A percentile compares a stretch with the other conserved stretches of the same genome.
phyloP scores from a whole-genome alignment of 306 rosid genomes.

The Pyrus pyrifolia region DNA sequence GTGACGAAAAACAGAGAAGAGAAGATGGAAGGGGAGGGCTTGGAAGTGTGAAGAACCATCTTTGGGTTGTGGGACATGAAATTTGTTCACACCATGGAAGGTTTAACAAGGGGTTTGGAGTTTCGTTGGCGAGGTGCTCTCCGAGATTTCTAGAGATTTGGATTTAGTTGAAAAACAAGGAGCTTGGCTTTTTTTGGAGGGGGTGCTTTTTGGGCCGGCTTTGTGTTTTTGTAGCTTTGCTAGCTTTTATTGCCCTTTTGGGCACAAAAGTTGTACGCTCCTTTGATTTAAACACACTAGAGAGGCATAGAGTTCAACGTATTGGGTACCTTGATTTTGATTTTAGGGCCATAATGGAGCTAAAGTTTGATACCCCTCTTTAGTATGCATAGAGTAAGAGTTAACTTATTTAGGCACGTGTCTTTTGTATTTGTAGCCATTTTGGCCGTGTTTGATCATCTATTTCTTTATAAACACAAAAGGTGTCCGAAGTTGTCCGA shows the following conservation, averaged over 20 bases:
- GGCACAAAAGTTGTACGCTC: background rate
- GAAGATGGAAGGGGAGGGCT: conserved; percentile 1
- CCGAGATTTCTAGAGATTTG: background rate
- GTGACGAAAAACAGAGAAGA: conserved; percentile 13
- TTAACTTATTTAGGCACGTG: background rate
- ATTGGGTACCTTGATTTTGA: background rate
- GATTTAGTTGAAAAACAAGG: background rate
- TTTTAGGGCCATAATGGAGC: too few relatives aligned
- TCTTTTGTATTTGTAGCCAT: background rate
- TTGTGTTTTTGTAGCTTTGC: background rate
- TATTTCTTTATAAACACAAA: too few relatives aligned
- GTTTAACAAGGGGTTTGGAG: background rate
- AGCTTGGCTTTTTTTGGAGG: background rate
- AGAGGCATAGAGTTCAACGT: background rate
- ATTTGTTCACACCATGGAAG: background rate
- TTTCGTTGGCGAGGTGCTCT: background rate
- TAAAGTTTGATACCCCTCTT: too few relatives aligned
- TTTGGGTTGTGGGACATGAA: conserved; percentile 4
- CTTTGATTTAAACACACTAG: background rate
- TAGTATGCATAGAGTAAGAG: background rate
- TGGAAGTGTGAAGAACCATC: conserved; percentile 36
- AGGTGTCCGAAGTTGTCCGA: too few relatives aligned
- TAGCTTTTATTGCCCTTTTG: background rate
- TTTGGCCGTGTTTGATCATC: background rate
- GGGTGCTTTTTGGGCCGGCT: background rate